These are phyloP conservation scores for Aspergillus sojae DNA, from an alignment of 2,329 filamentous ascomycete species.

Conservation along the genomic window DNA sequence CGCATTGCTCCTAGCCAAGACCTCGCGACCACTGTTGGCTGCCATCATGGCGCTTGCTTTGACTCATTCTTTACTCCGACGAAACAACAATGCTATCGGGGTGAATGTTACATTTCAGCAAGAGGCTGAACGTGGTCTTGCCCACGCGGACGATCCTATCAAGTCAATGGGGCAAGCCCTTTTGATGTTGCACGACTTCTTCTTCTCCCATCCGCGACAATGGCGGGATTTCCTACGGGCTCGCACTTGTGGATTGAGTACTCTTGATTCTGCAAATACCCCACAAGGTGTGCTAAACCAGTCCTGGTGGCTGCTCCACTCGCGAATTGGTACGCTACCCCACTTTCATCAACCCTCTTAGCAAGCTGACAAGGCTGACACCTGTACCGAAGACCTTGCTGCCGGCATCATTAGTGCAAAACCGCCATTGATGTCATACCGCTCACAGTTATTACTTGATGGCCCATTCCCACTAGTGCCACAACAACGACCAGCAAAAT, in stretches of 20 bases:
- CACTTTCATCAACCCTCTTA: not conserved
- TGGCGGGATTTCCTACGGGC: slow-evolving; percentile 19
- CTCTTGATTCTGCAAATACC: slow-evolving; percentile 6
- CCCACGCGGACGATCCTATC: slow-evolving; percentile 14
- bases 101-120: slow-evolving; percentile 18
- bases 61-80: slow-evolving; percentile 16
- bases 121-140: slow-evolving; percentile 22
- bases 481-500: slow-evolving; percentile 12
- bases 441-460: not conserved
- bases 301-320: slow-evolving; percentile 23
- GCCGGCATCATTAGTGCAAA: slow-evolving; percentile 20
- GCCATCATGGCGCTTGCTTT: slow-evolving; percentile 26
- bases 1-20: slow-evolving; percentile 24
- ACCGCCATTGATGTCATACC: slow-evolving; percentile 19
- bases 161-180: slow-evolving; percentile 14
- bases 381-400: slow-evolving; percentile 22
- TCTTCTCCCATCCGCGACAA: slow-evolving; percentile 16
- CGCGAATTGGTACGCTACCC: slow-evolving; percentile 22
- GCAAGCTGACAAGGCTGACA: not conserved
- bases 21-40: slow-evolving; percentile 19
- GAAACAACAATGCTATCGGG: slow-evolving; percentile 4
- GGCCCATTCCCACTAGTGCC: slow-evolving; percentile 11
- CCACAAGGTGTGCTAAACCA: slow-evolving; percentile 21
- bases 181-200: slow-evolving; percentile 22
- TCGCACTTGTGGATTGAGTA: slow-evolving; percentile 7